Evolutionary conservation across 352 stramenopile species (phyloP).

Genomic region (Pythium pyrilobum): DNA sequence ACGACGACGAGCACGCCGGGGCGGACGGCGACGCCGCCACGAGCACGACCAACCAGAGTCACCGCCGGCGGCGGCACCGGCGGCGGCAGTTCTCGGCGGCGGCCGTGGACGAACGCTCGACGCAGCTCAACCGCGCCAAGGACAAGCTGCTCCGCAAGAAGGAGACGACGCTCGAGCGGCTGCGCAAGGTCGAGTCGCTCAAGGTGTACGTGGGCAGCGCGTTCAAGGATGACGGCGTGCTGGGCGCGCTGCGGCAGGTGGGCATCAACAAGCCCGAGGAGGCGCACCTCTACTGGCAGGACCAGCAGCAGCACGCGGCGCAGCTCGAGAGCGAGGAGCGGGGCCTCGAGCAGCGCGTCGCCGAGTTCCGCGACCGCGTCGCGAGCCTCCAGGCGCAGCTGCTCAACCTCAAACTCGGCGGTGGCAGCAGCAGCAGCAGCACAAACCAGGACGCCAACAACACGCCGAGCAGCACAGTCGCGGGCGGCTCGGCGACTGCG

Average conservation of each 20-base stretch:
- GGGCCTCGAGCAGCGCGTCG: constrained; percentile 50
- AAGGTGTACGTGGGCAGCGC: constrained; percentile 66
- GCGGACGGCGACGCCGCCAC: background rate
- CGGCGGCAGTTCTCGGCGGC: background rate
- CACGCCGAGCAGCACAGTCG: too few relatives aligned
- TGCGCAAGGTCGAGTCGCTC: constrained; percentile 53
- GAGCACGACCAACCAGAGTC: background rate
- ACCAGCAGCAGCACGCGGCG: constrained; percentile 65
- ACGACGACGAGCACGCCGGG: background rate
- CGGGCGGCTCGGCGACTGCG: constrained; percentile 9
- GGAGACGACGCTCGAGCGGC: constrained; percentile 46
- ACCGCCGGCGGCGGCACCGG: background rate
- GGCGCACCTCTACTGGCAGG: constrained; percentile 69
- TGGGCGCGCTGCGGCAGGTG: constrained; percentile 66
- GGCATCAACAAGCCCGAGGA: constrained; percentile 77
- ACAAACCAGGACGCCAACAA: too few relatives aligned
- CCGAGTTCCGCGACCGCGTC: constrained; percentile 53
- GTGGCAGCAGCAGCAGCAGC: constrained; percentile 5
- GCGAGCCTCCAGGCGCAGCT: constrained; percentile 52
- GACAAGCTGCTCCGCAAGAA: constrained; percentile 78
- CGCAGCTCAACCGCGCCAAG: constrained; percentile 54
- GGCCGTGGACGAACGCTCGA: constrained; percentile 18
- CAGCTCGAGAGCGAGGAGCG: constrained; percentile 66
- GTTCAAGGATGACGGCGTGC: constrained; percentile 68
- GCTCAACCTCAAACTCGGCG: constrained; percentile 69